A percentile compares a stretch with the other conserved stretches of the same genome.
Conservation (phyloP, 768 basidiomycete species). For the Boletus subcaerulescens region DNA sequence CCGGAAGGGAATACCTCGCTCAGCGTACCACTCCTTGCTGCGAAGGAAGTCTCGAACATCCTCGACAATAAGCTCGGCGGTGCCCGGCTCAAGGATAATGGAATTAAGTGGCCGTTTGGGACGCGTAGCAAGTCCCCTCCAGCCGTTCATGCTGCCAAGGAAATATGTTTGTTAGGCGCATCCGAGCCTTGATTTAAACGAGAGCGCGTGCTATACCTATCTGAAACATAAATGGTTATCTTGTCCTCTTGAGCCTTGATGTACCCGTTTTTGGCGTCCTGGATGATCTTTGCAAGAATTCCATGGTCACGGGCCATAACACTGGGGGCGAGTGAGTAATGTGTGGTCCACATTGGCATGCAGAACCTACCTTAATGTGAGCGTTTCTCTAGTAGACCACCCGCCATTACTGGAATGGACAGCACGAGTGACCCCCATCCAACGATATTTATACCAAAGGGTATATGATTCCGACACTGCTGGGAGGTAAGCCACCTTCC, state of each 20-base stretch:
- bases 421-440: slow-evolving; percentile 28
- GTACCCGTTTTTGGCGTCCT: slow-evolving; percentile 53
- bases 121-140: slow-evolving; percentile 54
- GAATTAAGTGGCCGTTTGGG: slow-evolving; percentile 65
- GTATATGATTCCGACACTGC: slow-evolving; percentile 32
- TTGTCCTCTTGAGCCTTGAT: slow-evolving; percentile 47
- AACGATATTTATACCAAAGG: slow-evolving; percentile 33
- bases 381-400: slow-evolving; percentile 19
- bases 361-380: slow-evolving; percentile 22
- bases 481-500: slow-evolving; percentile 36
- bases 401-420: slow-evolving; percentile 17
- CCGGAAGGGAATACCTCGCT: slow-evolving; percentile 78
- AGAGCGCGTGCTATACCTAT: slow-evolving; percentile 38
- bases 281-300: slow-evolving; percentile 50
- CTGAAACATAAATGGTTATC: slow-evolving; percentile 53
- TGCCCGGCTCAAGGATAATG: slow-evolving; percentile 67
- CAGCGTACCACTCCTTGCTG: slow-evolving; percentile 69
- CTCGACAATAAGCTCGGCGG: slow-evolving; percentile 59
- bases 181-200: neutral
- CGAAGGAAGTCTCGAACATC: slow-evolving; percentile 71
- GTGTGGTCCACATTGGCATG: neutral
- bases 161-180: neutral
- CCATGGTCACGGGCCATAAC: slow-evolving; percentile 47
- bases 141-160: slow-evolving; percentile 33
- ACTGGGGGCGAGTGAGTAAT: slow-evolving; percentile 28